Percentiles rank a stretch among this genome's conserved stretches.
phyloP scores from a whole-genome alignment of 805 yeast species.

The Wickerhamiella azyma region DNA sequence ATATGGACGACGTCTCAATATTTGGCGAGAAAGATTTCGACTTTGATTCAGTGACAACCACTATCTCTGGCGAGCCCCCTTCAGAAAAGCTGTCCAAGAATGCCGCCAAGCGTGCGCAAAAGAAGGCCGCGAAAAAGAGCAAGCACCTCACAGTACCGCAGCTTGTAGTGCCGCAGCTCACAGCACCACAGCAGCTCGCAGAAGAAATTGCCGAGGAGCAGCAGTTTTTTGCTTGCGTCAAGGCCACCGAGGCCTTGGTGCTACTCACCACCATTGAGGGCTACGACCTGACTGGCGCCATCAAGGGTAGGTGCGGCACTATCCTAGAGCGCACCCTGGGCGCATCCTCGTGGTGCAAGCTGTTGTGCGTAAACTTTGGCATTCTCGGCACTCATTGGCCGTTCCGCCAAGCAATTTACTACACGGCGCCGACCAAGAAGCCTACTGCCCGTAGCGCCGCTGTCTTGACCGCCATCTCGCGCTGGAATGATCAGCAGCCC shows the following conservation, averaged over 20 bases:
- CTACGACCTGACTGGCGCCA: conserved; percentile 29
- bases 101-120: conserved; percentile 17
- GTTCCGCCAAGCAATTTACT: conserved; percentile 30
- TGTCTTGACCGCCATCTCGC: conserved; percentile 27
- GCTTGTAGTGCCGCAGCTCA: no score
- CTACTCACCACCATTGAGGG: conserved; percentile 27
- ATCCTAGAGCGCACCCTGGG: conserved; percentile 24
- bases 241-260: conserved; percentile 31
- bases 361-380: conserved; percentile 29
- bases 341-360: conserved; percentile 22
- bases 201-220: conserved; percentile 21
- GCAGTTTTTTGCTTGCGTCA: conserved; percentile 26
- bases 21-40: conserved; percentile 6
- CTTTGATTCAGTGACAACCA: neutral
- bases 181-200: conserved; percentile 12
- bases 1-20: conserved; percentile 21
- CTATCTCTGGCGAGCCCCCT: neutral
- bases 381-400: conserved; percentile 36
- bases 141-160: conserved; percentile 9
- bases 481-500: conserved; percentile 26
- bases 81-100: conserved; percentile 21
- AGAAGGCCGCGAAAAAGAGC: conserved; percentile 20
- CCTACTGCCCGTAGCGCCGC: conserved; percentile 34
- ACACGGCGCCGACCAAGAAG: conserved; percentile 27
- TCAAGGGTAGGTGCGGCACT: conserved; percentile 24